A percentile compares a stretch with the other conserved stretches of the same genome.
Evolutionary conservation across 2,329 filamentous ascomycete species (phyloP).

Genomic region (Colletotrichum sp.): DNA sequence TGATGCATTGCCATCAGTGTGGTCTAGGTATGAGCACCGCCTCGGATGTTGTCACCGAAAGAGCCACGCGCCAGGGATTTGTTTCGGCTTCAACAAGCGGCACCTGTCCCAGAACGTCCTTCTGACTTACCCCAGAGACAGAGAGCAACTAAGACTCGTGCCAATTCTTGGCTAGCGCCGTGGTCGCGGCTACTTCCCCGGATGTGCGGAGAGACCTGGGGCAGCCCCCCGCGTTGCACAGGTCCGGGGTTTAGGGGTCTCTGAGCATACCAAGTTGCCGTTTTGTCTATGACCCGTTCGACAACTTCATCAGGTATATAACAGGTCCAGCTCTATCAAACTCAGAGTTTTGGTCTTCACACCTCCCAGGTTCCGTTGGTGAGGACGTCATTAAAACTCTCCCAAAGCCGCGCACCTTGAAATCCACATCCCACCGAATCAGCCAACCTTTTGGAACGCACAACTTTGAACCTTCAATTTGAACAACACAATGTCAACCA

Average conservation of each 20-base stretch:
- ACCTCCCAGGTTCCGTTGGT: not conserved
- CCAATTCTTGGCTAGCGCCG: not conserved
- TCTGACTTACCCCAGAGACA: not conserved
- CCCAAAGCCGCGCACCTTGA: accelerated
- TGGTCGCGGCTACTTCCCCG: not conserved
- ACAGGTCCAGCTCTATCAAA: not conserved
- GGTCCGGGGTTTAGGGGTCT: not conserved
- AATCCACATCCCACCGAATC: not conserved
- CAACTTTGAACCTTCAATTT: accelerated
- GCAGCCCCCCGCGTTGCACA: not conserved
- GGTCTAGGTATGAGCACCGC: no score
- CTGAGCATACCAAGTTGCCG: not conserved
- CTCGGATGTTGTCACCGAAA: no score
- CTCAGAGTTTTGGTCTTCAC: not conserved
- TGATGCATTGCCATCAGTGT: no score
- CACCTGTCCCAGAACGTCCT: no score
- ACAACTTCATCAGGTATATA: not conserved
- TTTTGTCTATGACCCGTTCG: not conserved
- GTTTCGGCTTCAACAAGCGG: not conserved
- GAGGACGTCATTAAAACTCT: not conserved
- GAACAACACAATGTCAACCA: not conserved
- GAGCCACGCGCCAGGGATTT: no score
- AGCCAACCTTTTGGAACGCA: accelerated
- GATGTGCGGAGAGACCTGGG: not conserved
- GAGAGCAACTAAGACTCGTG: not conserved